A percentile compares a stretch with the other conserved stretches of the same genome.
Evolutionary conservation across 2,329 filamentous ascomycete genomes (phyloP).

Genomic region (Neonectria sp.): DNA sequence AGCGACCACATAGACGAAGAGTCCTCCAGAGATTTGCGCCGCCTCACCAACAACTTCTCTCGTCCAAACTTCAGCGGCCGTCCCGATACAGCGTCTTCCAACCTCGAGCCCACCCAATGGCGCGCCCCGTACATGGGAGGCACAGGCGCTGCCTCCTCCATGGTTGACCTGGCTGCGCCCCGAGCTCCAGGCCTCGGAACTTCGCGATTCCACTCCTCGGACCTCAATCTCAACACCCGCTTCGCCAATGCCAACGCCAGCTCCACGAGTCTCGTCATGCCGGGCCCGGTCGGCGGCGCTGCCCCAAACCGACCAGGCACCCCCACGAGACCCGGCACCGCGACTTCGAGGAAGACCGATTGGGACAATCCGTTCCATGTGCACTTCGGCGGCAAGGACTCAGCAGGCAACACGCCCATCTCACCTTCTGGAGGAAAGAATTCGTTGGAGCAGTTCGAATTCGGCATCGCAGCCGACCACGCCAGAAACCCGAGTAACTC

Average conservation of each 20-base stretch:
- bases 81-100: conserved; percentile 59
- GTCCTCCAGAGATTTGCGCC: conserved; percentile 45
- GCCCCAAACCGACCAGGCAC: conserved; percentile 43
- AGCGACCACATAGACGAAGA: background rate
- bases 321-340: conserved; percentile 53
- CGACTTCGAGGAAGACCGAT: conserved; percentile 53
- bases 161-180: conserved; percentile 59
- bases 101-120: conserved; percentile 46
- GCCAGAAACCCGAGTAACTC: conserved; percentile 20
- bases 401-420: conserved; percentile 44
- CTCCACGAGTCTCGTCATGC: conserved; percentile 53
- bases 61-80: conserved; percentile 55
- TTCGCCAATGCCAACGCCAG: conserved; percentile 52
- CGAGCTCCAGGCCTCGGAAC: conserved; percentile 46
- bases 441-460: conserved; percentile 59
- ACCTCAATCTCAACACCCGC: conserved; percentile 56
- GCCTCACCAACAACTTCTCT: conserved; percentile 54
- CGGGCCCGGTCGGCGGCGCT: conserved; percentile 51
- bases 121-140: conserved; percentile 54
- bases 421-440: conserved; percentile 51
- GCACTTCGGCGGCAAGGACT: conserved; percentile 56
- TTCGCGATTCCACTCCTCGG: conserved; percentile 54
- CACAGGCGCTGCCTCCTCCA: conserved; percentile 58
- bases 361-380: conserved; percentile 66
- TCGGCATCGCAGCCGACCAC: conserved; percentile 46